These are phyloP conservation scores for Camelina laxa DNA, from an alignment of 345 rosid genomes.

Conservation along the genomic window DNA sequence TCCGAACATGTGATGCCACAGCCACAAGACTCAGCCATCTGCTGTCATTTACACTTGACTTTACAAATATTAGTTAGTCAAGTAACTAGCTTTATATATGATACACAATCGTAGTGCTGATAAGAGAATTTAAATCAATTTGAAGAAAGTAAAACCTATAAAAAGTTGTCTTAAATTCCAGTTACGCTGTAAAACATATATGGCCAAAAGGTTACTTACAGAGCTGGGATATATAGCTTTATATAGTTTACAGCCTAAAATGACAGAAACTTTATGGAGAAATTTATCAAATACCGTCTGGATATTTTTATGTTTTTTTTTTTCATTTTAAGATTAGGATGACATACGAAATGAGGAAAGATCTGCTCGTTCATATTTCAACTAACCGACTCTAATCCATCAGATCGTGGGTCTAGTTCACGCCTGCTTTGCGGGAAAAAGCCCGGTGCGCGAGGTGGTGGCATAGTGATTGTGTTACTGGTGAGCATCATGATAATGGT, in stretches of 20 bases:
- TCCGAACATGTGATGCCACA: too few species aligned
- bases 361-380: neutral
- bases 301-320: too few species aligned
- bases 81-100: too few species aligned
- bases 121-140: neutral
- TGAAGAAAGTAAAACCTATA: neutral
- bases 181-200: neutral
- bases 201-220: neutral
- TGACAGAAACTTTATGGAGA: neutral
- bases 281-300: conserved; percentile 1
- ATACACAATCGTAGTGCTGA: neutral
- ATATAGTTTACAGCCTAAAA: neutral
- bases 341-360: conserved; percentile 20
- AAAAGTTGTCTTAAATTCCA: neutral
- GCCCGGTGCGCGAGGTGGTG: conserved; percentile 25
- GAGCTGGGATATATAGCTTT: neutral
- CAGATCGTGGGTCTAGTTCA: neutral
- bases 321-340: too few species aligned
- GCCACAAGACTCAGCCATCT: too few species aligned
- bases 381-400: neutral
- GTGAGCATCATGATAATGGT: conserved; percentile 34
- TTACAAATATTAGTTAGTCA: too few species aligned
- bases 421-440: conserved; percentile 15
- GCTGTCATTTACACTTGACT: too few species aligned
- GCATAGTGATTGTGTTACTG: conserved; percentile 35